Base-by-base conservation (phyloP, 2,329 filamentous ascomycete genomes). In the Pestalotiopsis sp. region DNA sequence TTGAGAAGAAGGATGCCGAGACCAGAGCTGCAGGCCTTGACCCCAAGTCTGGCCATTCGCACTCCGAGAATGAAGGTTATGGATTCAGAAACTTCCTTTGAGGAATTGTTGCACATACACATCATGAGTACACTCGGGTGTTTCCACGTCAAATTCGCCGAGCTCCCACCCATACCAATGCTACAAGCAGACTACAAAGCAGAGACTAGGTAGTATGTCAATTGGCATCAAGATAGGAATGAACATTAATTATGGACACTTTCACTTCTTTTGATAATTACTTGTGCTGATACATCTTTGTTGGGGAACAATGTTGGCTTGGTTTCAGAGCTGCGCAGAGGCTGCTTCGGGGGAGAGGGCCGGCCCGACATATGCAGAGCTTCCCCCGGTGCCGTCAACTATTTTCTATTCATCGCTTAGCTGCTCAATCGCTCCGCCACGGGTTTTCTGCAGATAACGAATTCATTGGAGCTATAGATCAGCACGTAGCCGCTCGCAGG, bases 1-100 rank as follows among this genome's bases (percentile, higher is more conserved):
- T 81, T 36, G 78, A 76, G 58, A 70, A 36, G 63, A 74, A 70
- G 67, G 77, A 80, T 70, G 75, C 73, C 52, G 74, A 72, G 63
- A 71, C 69, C 38, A 68, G 72, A 14, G 68, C 70, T 67, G 71
- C 68, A 56, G 73, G 70, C 36, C 20, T 63, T 11, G 72, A 70
- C 62, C 69, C 71, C 23, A 36, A 69, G 11, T 52, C 45, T 20
- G 59, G 60, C 2, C 14, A 49, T 13, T 31, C 69, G 14, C 70
- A 70, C 2, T 2, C 69, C 4, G 74, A 75, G 67, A 75, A 76
- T 62, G 73, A 74, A 12, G 74, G 74, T 4, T 74, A 74, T 23
- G 71, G 73, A 4, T 76, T 74, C 58, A 70, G 73, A 58, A 74
- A 75, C 66, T 68, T 74, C 57, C 67, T 76, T 59, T 76, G 63